Conservation (phyloP, 2,329 filamentous ascomycete genomes). For the Exophiala sp. region DNA sequence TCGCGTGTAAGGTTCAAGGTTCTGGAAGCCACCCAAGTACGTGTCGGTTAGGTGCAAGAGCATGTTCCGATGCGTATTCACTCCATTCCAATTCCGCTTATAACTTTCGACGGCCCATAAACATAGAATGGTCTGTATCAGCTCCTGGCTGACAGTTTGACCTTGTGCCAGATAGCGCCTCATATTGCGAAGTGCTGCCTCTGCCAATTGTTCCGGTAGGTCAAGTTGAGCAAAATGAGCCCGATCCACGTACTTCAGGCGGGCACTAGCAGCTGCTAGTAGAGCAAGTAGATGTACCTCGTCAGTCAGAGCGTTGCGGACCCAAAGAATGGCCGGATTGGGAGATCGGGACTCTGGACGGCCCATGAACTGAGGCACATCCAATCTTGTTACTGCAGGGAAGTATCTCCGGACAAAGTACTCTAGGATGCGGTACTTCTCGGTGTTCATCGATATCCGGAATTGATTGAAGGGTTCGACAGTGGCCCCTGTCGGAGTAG, state of each 20-base stretch:
- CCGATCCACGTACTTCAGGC: constrained; percentile 17
- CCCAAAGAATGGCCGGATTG: constrained; percentile 10
- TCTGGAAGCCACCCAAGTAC: constrained; percentile 15
- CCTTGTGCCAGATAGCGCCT: constrained; percentile 11
- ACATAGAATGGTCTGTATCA: constrained; percentile 17
- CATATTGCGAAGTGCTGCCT: constrained; percentile 7
- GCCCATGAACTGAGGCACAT: constrained; percentile 12
- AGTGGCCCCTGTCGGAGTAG: constrained; percentile 1
- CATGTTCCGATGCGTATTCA: constrained; percentile 14
- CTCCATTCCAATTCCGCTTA: constrained; percentile 16
- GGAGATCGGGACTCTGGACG: background rate
- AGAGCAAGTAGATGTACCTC: constrained; percentile 15
- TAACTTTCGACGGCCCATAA: constrained; percentile 20
- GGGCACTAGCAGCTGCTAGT: constrained; percentile 11
- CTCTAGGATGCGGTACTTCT: constrained; percentile 17
- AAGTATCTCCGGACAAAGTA: constrained; percentile 20
- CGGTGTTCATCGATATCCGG: constrained; percentile 11
- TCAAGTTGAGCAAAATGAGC: constrained; percentile 11
- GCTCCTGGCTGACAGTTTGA: constrained; percentile 10
- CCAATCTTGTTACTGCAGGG: constrained; percentile 16
- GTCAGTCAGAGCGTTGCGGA: constrained; percentile 10
- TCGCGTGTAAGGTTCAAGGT: constrained; percentile 12
- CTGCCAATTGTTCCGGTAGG: constrained; percentile 14
- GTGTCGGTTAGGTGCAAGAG: constrained; percentile 11
- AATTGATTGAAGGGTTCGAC: constrained; percentile 20